A percentile compares a stretch with the other conserved stretches of the same genome.
Evolutionary conservation across 2,329 filamentous ascomycete species (phyloP).

Genomic region (Colletotrichum eleusines): DNA sequence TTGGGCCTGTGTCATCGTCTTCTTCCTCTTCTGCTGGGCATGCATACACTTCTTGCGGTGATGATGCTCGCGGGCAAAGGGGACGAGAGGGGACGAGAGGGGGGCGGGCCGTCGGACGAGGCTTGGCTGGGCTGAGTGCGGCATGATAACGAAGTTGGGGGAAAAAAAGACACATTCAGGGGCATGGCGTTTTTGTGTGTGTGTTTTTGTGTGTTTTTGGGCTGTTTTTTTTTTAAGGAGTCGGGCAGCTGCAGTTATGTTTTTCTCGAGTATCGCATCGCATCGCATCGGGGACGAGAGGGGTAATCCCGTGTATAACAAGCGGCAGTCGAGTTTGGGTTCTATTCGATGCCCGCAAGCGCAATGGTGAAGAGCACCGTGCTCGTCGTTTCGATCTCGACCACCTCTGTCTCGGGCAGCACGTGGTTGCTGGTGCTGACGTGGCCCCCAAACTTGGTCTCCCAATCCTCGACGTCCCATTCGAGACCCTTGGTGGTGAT

Average conservation of each 20-base stretch:
- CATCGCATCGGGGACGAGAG: neutral
- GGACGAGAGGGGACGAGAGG: neutral
- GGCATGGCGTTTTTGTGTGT: conserved; percentile 38
- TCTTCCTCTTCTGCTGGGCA: conserved; percentile 92
- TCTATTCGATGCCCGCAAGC: conserved; percentile 51
- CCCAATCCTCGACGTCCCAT: conserved; percentile 91
- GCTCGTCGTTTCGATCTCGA: conserved; percentile 72
- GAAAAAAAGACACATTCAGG: neutral
- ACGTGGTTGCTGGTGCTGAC: conserved; percentile 88
- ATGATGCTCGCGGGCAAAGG: conserved; percentile 42
- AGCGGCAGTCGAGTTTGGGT: conserved; percentile 30
- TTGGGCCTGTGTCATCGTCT: conserved; percentile 84
- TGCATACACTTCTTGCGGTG: conserved; percentile 87
- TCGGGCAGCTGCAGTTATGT: conserved; percentile 16
- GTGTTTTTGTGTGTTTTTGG: neutral
- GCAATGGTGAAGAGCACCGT: conserved; percentile 83
- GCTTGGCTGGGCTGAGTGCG: neutral
- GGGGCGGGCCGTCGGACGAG: neutral
- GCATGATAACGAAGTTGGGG: conserved; percentile 8
- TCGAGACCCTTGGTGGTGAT: conserved; percentile 86
- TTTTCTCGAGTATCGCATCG: conserved; percentile 16
- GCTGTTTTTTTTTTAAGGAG: neutral
- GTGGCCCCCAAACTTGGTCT: conserved; percentile 78
- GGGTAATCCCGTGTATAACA: conserved; percentile 26
- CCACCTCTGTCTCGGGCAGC: conserved; percentile 65